phyloP scores from a whole-genome alignment of 2,329 filamentous ascomycete species.

The Colletotrichum sp. region DNA sequence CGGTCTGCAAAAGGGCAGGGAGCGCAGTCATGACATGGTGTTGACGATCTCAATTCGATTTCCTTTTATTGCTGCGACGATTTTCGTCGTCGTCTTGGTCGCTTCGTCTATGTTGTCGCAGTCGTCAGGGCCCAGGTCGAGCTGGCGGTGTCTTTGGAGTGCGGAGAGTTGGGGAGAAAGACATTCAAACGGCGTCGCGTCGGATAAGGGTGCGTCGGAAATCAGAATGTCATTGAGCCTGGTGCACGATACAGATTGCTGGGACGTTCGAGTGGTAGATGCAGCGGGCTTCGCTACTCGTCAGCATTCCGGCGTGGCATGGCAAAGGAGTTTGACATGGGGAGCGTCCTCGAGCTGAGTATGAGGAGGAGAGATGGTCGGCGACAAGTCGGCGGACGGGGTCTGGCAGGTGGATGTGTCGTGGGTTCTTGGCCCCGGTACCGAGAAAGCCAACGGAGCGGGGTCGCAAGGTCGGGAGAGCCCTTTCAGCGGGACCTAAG shows the following conservation, averaged over 20 bases:
- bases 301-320: background rate
- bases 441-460: background rate
- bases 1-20: background rate
- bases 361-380: background rate
- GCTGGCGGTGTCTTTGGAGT: background rate
- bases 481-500: background rate
- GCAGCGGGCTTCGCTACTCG: background rate
- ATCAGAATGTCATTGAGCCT: background rate
- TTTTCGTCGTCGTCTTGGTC: background rate
- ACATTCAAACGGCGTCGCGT: slow-evolving; percentile 4
- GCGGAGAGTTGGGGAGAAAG: background rate
- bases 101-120: background rate
- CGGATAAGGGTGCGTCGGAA: background rate
- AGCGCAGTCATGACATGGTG: slow-evolving; percentile 1
- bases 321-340: background rate
- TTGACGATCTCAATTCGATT: background rate
- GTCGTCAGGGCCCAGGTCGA: background rate
- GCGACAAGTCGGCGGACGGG: background rate
- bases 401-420: background rate
- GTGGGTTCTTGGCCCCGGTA: background rate
- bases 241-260: background rate
- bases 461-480: background rate
- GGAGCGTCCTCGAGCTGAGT: background rate
- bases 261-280: background rate
- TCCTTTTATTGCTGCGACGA: background rate